Conservation (phyloP, 1,139 yeast genomes). For the Kodamaea suecica region DNA sequence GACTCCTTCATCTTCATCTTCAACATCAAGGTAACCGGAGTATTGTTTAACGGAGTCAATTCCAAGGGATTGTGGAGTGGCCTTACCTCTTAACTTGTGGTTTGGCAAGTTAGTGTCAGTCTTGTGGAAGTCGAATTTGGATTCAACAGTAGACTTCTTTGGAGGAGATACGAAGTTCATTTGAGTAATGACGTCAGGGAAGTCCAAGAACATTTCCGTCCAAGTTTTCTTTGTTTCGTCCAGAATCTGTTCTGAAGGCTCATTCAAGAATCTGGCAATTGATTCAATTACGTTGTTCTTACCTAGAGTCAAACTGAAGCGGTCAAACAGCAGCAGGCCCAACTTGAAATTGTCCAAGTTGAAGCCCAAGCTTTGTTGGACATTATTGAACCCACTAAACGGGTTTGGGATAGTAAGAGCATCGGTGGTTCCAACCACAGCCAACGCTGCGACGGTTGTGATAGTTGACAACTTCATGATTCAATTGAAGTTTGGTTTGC, state of each 20-base stretch:
- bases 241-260: conserved; percentile 46
- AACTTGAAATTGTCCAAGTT: conserved; percentile 18
- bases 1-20: conserved; percentile 57
- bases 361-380: conserved; percentile 29
- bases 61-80: conserved; percentile 53
- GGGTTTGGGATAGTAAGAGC: conserved; percentile 33
- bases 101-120: conserved; percentile 43
- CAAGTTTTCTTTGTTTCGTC: conserved; percentile 51
- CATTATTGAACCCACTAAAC: conserved; percentile 18
- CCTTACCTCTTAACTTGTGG: conserved; percentile 61
- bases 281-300: too few relatives aligned
- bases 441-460: conserved; percentile 19
- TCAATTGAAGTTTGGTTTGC: conserved; percentile 2
- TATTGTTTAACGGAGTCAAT: conserved; percentile 78
- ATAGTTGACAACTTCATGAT: conserved; percentile 32
- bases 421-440: conserved; percentile 23
- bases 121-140: conserved; percentile 57
- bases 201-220: conserved; percentile 58
- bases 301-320: conserved; percentile 16
- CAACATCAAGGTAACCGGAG: conserved; percentile 84
- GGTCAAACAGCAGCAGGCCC: conserved; percentile 16
- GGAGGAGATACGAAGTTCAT: conserved; percentile 49
- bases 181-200: conserved; percentile 50
- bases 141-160: conserved; percentile 36
- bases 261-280: conserved; percentile 42